A percentile compares a stretch with the other conserved stretches of the same genome.
These are phyloP conservation scores for Sordariomycetes sp. DNA, from an alignment of 2,329 filamentous ascomycete species.

Conservation along the genomic window DNA sequence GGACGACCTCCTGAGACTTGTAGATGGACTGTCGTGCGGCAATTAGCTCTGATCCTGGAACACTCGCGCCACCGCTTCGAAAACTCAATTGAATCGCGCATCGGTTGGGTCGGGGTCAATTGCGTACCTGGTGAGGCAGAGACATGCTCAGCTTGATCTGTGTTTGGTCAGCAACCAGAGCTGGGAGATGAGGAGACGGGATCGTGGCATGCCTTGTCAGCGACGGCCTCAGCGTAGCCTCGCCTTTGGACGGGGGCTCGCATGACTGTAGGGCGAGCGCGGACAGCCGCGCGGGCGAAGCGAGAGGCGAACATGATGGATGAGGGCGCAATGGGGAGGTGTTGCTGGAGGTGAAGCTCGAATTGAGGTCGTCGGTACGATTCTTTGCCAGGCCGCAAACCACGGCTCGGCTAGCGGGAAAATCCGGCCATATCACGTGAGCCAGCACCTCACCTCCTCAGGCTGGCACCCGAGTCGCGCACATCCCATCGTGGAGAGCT, in stretches of 20 bases:
- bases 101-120: conserved; percentile 1
- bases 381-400: conserved; percentile 34
- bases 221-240: conserved; percentile 81
- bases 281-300: conserved; percentile 81
- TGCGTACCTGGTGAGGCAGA: conserved; percentile 93
- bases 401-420: conserved; percentile 28
- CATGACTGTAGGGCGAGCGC: conserved; percentile 70
- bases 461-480: no score
- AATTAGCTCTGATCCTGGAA: conserved; percentile 32
- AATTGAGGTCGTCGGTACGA: conserved; percentile 34
- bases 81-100: not conserved
- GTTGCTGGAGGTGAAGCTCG: conserved; percentile 21
- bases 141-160: conserved; percentile 95
- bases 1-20: conserved; percentile 64
- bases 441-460: no score
- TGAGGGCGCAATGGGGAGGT: conserved; percentile 23
- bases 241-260: conserved; percentile 72
- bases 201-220: conserved; percentile 59
- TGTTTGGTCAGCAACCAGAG: conserved; percentile 11
- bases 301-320: conserved; percentile 87
- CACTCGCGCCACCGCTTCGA: conserved; percentile 3
- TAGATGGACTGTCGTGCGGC: conserved; percentile 56
- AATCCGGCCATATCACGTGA: conserved; percentile 27
- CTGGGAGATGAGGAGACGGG: conserved; percentile 14
- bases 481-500: no score